A percentile compares a stretch with the other conserved stretches of the same genome.
Evolutionary conservation across 345 rosid species (phyloP).

Genomic region (Syzygium aqueum): DNA sequence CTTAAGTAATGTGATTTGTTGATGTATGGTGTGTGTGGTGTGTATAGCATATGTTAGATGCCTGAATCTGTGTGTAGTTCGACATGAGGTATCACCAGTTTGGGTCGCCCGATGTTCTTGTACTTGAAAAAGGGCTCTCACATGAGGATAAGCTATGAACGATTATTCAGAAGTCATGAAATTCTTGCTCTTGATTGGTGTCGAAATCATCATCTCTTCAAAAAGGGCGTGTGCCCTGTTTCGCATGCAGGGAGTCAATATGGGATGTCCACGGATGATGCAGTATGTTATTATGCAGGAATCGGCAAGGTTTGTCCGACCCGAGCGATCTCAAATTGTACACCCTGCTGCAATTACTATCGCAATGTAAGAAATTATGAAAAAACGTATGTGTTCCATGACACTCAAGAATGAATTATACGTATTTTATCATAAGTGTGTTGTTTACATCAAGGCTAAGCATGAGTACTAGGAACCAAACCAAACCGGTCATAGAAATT

Average conservation of each 20-base stretch:
- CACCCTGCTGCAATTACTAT: too few relatives aligned
- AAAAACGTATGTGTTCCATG: too few relatives aligned
- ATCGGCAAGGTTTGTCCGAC: not conserved
- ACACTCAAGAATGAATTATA: too few relatives aligned
- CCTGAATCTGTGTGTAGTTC: not conserved
- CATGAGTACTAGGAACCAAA: too few relatives aligned
- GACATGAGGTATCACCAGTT: not conserved
- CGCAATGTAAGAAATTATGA: too few relatives aligned
- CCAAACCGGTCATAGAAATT: too few relatives aligned
- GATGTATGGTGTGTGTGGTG: not conserved
- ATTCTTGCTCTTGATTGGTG: not conserved
- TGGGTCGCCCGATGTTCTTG: not conserved
- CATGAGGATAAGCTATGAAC: not conserved
- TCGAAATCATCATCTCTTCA: not conserved
- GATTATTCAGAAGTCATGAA: not conserved
- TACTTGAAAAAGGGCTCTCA: not conserved
- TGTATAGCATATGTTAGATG: not conserved
- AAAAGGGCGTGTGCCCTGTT: not conserved
- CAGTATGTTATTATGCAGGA: accelerated
- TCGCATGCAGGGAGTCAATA: not conserved
- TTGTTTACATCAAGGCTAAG: too few relatives aligned
- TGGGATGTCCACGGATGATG: not conserved
- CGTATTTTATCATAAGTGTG: too few relatives aligned
- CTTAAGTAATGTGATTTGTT: not conserved
- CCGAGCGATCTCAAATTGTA: too few relatives aligned